Evolutionary conservation across 2,329 filamentous ascomycete genomes (phyloP).

Genomic region (Beauveria rudraprayagi): DNA sequence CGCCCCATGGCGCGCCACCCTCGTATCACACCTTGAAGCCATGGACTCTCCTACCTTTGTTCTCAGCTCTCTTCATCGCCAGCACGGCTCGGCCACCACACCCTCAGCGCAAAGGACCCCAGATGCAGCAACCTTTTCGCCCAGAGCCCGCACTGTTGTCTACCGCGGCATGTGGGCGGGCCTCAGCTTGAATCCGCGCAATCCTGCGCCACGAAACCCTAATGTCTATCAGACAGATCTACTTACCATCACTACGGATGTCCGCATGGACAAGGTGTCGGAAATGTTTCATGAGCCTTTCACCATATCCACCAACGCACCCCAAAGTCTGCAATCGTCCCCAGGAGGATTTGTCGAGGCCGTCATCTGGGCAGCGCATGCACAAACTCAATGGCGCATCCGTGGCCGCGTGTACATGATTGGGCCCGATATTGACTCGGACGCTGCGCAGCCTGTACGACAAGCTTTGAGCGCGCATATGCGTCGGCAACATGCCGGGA

Average conservation of each 20-base stretch:
- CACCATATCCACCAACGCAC: background rate
- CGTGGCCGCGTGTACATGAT: slow-evolving; percentile 70
- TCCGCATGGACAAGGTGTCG: slow-evolving; percentile 72
- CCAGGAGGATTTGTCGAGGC: slow-evolving; percentile 70
- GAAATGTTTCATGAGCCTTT: slow-evolving; percentile 53
- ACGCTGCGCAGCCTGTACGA: slow-evolving; percentile 40
- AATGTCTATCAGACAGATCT: slow-evolving; percentile 64
- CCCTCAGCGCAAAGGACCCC: slow-evolving; percentile 22
- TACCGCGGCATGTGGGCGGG: slow-evolving; percentile 77
- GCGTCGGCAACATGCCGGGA: slow-evolving; percentile 30
- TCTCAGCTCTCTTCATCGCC: slow-evolving; percentile 41
- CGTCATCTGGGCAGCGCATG: slow-evolving; percentile 68
- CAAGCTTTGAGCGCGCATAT: slow-evolving; percentile 54
- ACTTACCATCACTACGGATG: slow-evolving; percentile 78
- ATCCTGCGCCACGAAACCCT: slow-evolving; percentile 65
- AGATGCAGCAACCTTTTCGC: slow-evolving; percentile 36
- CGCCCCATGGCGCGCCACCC: slow-evolving; percentile 46
- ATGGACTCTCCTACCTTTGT: slow-evolving; percentile 43
- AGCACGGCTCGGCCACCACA: slow-evolving; percentile 4
- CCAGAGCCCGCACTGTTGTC: slow-evolving; percentile 70
- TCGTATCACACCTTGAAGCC: slow-evolving; percentile 41
- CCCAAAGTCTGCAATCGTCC: slow-evolving; percentile 32
- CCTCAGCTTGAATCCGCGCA: slow-evolving; percentile 63
- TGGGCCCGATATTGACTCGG: slow-evolving; percentile 54
- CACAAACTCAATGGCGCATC: slow-evolving; percentile 75